These are phyloP conservation scores for Starmerella floris DNA, from an alignment of 805 yeast genomes.

Conservation along the genomic window DNA sequence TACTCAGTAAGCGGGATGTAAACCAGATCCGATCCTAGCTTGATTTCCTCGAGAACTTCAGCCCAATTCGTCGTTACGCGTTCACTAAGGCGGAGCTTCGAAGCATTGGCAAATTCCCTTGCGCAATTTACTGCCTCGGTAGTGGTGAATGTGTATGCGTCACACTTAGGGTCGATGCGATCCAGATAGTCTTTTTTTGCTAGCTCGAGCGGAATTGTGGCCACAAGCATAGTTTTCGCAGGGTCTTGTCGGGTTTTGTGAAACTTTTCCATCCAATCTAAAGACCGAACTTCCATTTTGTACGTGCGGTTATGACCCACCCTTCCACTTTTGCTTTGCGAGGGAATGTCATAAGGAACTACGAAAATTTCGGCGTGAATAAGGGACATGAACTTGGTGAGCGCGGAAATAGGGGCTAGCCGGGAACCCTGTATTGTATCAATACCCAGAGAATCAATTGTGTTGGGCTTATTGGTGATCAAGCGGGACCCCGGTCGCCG, in stretches of 20 bases:
- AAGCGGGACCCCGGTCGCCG: constrained; percentile 25
- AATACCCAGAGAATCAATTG: constrained; percentile 24
- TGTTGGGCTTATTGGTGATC: constrained; percentile 26
- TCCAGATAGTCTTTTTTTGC: constrained; percentile 12
- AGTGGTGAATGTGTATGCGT: constrained; percentile 7
- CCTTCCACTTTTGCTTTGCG: constrained; percentile 19
- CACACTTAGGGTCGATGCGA: constrained; percentile 10
- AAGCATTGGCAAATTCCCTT: not conserved
- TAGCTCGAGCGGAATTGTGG: constrained; percentile 27
- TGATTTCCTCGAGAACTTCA: constrained; percentile 20
- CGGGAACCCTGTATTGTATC: constrained; percentile 30
- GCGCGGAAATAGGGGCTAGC: constrained; percentile 21
- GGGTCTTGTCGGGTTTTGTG: constrained; percentile 3
- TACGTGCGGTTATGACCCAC: constrained; percentile 29
- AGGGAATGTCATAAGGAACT: constrained; percentile 27
- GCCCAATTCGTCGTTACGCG: constrained; percentile 16
- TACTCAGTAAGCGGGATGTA: constrained; percentile 23
- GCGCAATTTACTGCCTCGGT: not conserved
- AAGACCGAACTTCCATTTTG: constrained; percentile 28
- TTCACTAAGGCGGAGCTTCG: constrained; percentile 10
- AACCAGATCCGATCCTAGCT: constrained; percentile 28
- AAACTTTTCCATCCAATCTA: constrained; percentile 25
- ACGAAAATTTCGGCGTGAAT: constrained; percentile 27
- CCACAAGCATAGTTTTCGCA: constrained; percentile 18
- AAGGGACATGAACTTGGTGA: constrained; percentile 17